Evolutionary conservation across 2,329 filamentous ascomycete genomes (phyloP).

Genomic region (Raffaelea deltoideospora): DNA sequence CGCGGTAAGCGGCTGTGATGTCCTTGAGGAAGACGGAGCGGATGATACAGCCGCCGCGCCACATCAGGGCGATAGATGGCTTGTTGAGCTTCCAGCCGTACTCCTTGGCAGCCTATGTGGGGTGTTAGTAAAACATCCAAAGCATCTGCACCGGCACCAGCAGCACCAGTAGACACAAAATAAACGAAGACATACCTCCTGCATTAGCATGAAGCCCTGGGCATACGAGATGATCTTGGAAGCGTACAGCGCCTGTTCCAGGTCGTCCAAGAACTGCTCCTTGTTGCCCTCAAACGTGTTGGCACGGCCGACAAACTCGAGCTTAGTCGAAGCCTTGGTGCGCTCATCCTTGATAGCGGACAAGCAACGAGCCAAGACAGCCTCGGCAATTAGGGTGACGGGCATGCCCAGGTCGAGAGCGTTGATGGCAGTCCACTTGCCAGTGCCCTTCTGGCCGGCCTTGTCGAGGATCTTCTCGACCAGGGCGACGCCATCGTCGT

Average conservation of each 20-base stretch:
- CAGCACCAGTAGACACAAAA: neutral
- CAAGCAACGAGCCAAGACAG: conserved; percentile 88
- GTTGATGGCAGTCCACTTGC: conserved; percentile 99
- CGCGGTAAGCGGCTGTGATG: conserved; percentile 94
- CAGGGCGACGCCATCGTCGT: conserved; percentile 78
- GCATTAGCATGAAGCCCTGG: conserved; percentile 99
- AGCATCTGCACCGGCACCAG: no score
- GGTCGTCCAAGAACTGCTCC: conserved; percentile 85
- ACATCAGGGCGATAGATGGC: conserved; percentile 99
- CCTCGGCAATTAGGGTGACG: conserved; percentile 93
- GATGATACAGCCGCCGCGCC: conserved; percentile 99
- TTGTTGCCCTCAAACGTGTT: conserved; percentile 80
- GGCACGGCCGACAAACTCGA: conserved; percentile 57
- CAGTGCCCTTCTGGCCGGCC: conserved; percentile 97
- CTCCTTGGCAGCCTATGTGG: conserved; percentile 68
- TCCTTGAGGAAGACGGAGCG: conserved; percentile 99
- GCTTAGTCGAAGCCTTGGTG: conserved; percentile 61
- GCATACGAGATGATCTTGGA: conserved; percentile 99
- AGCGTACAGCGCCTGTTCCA: conserved; percentile 96
- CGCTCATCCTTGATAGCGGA: conserved; percentile 92
- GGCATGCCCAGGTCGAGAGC: conserved; percentile 97
- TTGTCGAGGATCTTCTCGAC: conserved; percentile 99
- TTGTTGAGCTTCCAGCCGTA: conserved; percentile 99
- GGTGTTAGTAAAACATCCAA: conserved; percentile 9
- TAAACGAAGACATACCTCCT: conserved; percentile 51